Conservation (phyloP, 2,329 filamentous ascomycete genomes). For the Colletotrichum endophyticum region DNA sequence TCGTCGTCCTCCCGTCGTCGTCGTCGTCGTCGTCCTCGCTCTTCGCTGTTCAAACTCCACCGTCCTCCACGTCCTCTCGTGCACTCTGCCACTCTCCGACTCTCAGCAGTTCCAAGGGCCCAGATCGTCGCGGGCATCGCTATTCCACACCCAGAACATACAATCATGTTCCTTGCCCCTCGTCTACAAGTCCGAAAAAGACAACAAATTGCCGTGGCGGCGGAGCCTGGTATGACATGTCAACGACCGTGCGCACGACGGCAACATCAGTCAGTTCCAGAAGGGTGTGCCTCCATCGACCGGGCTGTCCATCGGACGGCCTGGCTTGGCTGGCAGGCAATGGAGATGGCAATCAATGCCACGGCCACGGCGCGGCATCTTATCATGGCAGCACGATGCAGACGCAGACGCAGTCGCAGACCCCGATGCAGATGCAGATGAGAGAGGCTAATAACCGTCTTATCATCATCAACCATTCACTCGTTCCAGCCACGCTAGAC, state of each 20-base stretch:
- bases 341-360: background rate
- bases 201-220: background rate
- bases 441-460: background rate
- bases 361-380: background rate
- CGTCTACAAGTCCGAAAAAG: background rate
- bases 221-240: background rate
- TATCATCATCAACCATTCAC: background rate
- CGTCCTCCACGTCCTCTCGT: background rate
- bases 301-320: background rate
- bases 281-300: background rate
- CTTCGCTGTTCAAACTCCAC: background rate
- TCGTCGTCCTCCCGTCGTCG: background rate
- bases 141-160: background rate
- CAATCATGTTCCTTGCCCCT: background rate
- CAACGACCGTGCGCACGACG: background rate
- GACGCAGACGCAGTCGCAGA: background rate
- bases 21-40: background rate
- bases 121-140: slow-evolving; percentile 12
- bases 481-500: background rate
- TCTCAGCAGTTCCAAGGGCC: background rate
- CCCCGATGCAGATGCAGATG: background rate
- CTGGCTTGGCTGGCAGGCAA: background rate
- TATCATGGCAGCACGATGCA: slow-evolving; percentile 4
- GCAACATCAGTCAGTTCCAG: background rate
- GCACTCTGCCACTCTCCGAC: background rate